Conservation (phyloP, 1,284 basidiomycete genomes). For the Vanrija humicola region DNA sequence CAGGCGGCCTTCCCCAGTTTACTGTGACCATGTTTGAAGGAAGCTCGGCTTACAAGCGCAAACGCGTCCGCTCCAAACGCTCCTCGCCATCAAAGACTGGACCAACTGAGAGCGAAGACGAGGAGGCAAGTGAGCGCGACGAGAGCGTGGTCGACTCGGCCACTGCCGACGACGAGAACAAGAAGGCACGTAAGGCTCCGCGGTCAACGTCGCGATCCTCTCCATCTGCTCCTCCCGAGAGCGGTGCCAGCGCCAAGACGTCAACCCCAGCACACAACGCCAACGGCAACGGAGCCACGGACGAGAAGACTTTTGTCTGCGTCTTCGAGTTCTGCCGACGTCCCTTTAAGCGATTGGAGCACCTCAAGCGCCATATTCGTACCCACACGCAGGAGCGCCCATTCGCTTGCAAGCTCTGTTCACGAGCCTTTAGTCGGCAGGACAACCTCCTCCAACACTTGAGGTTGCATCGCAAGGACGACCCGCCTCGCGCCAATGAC, state of each 20-base stretch:
- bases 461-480: conserved; percentile 61
- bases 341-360: conserved; percentile 83
- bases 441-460: conserved; percentile 81
- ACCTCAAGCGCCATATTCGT: conserved; percentile 76
- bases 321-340: conserved; percentile 57
- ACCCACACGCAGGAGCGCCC: conserved; percentile 88
- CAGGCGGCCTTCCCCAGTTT: conserved; percentile 16
- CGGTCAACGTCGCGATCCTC: conserved; percentile 3
- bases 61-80: conserved; percentile 8
- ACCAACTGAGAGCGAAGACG: no score
- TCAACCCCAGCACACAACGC: background rate
- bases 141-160: background rate
- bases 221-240: conserved; percentile 4
- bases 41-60: conserved; percentile 20
- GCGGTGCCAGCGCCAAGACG: conserved; percentile 1
- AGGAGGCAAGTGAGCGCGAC: no score
- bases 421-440: conserved; percentile 74
- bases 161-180: background rate
- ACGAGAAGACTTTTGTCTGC: conserved; percentile 20
- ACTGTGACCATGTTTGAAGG: conserved; percentile 23
- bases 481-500: conserved; percentile 18
- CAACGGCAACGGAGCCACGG: conserved; percentile 13
- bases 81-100: no score
- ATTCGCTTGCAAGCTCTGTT: conserved; percentile 66
- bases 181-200: conserved; percentile 1